phyloP scores from a whole-genome alignment of 2,329 filamentous ascomycete genomes.

The Taxawa tesnikishii region DNA sequence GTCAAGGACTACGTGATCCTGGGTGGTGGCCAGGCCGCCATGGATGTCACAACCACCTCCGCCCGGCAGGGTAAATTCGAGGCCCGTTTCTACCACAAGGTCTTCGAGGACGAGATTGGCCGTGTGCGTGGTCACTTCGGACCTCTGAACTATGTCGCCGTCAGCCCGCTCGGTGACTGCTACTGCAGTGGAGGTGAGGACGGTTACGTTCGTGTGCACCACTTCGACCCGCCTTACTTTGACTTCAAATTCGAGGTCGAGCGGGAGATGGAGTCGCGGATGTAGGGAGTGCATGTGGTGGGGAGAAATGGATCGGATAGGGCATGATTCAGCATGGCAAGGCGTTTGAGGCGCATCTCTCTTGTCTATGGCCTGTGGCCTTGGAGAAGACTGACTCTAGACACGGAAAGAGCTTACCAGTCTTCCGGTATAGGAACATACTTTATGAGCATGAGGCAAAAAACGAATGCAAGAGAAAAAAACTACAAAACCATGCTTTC shows the following conservation, averaged over 20 bases:
- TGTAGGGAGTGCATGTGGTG: not conserved
- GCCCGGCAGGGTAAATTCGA: conserved; percentile 98
- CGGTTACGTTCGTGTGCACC: conserved; percentile 94
- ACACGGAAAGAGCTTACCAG: too few relatives aligned
- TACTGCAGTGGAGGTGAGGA: conserved; percentile 97
- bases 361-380: too few relatives aligned
- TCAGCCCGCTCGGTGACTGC: conserved; percentile 78
- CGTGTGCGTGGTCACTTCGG: conserved; percentile 96
- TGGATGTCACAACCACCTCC: conserved; percentile 94
- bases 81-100: conserved; percentile 98
- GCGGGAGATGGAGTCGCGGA: conserved; percentile 46
- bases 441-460: too few relatives aligned
- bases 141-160: conserved; percentile 89
- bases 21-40: conserved; percentile 93
- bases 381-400: too few relatives aligned
- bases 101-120: conserved; percentile 97
- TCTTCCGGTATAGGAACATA: too few relatives aligned
- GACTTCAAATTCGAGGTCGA: conserved; percentile 99
- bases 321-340: not conserved
- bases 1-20: conserved; percentile 98
- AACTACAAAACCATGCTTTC: too few relatives aligned
- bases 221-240: conserved; percentile 97
- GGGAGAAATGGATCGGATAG: too few relatives aligned
- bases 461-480: too few relatives aligned
- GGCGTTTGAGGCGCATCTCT: too few relatives aligned